phyloP scores from a whole-genome alignment of 306 rosid species.

The Astragalus membranaceus region DNA sequence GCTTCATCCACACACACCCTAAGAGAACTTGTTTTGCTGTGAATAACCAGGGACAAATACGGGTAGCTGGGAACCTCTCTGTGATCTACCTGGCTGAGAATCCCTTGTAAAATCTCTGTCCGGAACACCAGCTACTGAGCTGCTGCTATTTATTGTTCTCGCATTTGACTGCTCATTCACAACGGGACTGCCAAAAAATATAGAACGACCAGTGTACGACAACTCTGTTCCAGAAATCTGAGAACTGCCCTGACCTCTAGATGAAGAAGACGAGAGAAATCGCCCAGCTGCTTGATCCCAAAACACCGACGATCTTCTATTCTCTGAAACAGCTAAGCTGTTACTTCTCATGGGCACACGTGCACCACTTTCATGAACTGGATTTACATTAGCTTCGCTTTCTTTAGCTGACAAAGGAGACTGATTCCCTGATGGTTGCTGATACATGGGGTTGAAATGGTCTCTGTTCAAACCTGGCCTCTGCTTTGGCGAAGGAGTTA shows the following conservation, averaged over 20 bases:
- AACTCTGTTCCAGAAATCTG: slow-evolving; percentile 57
- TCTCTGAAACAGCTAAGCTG: slow-evolving; percentile 30
- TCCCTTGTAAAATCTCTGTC: slow-evolving; percentile 45
- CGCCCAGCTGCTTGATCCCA: slow-evolving; percentile 90
- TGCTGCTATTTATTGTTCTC: slow-evolving; percentile 39
- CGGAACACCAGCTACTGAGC: slow-evolving; percentile 23
- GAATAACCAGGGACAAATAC: slow-evolving; percentile 68
- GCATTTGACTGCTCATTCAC: slow-evolving; percentile 45
- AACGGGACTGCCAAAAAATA: slow-evolving; percentile 70
- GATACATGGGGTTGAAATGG: slow-evolving; percentile 64
- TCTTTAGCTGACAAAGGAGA: slow-evolving; percentile 42
- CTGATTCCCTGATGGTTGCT: slow-evolving; percentile 43
- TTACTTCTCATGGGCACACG: slow-evolving; percentile 36
- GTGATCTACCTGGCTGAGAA: slow-evolving; percentile 56
- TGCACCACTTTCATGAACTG: slow-evolving; percentile 23
- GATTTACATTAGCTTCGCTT: slow-evolving; percentile 34
- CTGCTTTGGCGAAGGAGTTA: slow-evolving; percentile 45
- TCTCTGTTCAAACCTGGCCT: slow-evolving; percentile 38
- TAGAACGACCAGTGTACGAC: slow-evolving; percentile 56
- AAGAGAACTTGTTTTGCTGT: slow-evolving; percentile 43
- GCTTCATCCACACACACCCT: not conserved
- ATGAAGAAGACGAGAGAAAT: slow-evolving; percentile 51
- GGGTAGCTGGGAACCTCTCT: slow-evolving; percentile 62
- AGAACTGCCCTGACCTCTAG: slow-evolving; percentile 38
- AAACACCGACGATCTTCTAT: slow-evolving; percentile 44